Base-by-base conservation (phyloP, 1,284 basidiomycete species). In the Sanguinoderma infundibulare region DNA sequence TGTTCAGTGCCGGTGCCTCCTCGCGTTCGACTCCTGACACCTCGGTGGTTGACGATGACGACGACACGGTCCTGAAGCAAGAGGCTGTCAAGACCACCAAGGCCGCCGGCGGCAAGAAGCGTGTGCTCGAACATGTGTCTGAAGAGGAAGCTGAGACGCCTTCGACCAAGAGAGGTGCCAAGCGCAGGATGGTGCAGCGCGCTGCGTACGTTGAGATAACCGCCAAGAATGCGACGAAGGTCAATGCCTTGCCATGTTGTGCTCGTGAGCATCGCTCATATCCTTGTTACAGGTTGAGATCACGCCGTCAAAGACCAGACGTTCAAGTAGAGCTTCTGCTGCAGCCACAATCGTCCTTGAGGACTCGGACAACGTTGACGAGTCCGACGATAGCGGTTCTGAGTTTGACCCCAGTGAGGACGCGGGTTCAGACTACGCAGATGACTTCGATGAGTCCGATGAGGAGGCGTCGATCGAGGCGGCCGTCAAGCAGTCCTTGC, bases 381-480 rank as follows among this genome's bases (percentile, higher is more conserved):
- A 87, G 56, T 85, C 81, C 10, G 82, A 81, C 46, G 81, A 77
- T 56, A 85, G 83, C 69, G 86, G 79, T 20, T 89, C 87, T 42
- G 86, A 88, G 57, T 88, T 86, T 60, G 76, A 83, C 46, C 55
- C 71, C 30, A 68, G 67, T 20, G 70, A 69, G 15, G 65, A 49
- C 42, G 62, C 20, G 32, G 49, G 62, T 38, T 65, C 55, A 24
- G 65, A 60, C 44, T 38, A 60, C 51, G 44, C 34, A 3, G 67
- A 64, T 17, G 64, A 62, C 26, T 38, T 69, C 26, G 62, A 53
- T 62, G 69, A 56, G 71, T 82, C 84, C 57, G 84, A 82, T 44
- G 89, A 91, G 63, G 78, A 76, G 5, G 64, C 84, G 22, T 83
- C 90, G 83, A 51, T 92, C 15, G 75, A 79, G 47, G 80, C 78